Evolutionary conservation across 2,329 filamentous ascomycete species (phyloP).

Genomic region (Aspergillus uvarum): DNA sequence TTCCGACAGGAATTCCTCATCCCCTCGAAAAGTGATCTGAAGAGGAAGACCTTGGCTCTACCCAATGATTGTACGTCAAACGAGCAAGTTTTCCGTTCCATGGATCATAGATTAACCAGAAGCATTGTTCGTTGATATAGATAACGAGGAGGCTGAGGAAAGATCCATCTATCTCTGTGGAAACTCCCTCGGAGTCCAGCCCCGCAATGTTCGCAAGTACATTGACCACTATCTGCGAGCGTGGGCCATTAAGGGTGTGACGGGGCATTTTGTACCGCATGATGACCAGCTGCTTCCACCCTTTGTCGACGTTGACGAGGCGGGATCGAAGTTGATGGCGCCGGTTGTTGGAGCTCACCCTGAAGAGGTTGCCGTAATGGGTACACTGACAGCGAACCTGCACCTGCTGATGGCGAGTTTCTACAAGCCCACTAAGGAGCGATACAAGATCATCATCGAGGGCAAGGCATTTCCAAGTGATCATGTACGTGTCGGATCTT

Average conservation of each 20-base stretch:
- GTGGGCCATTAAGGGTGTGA: constrained; percentile 81
- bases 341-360: constrained; percentile 71
- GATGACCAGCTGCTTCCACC: constrained; percentile 66
- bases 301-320: constrained; percentile 78
- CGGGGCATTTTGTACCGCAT: constrained; percentile 74
- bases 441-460: constrained; percentile 82
- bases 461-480: constrained; percentile 89
- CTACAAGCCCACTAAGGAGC: constrained; percentile 66
- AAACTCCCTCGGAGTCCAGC: constrained; percentile 85
- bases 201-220: constrained; percentile 64
- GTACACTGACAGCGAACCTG: constrained; percentile 77
- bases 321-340: constrained; percentile 67
- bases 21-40: constrained; percentile 70
- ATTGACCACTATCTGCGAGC: constrained; percentile 73
- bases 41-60: constrained; percentile 56
- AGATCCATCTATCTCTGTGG: constrained; percentile 78
- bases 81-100: neutral
- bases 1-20: constrained; percentile 73
- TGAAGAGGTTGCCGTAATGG: constrained; percentile 82
- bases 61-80: constrained; percentile 26
- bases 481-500: constrained; percentile 53
- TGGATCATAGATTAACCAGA: neutral
- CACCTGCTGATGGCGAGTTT: constrained; percentile 83
- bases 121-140: neutral
- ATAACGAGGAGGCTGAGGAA: constrained; percentile 39